These are phyloP conservation scores for Peterozyma toletana DNA, from an alignment of 805 yeast genomes.

Conservation along the genomic window DNA sequence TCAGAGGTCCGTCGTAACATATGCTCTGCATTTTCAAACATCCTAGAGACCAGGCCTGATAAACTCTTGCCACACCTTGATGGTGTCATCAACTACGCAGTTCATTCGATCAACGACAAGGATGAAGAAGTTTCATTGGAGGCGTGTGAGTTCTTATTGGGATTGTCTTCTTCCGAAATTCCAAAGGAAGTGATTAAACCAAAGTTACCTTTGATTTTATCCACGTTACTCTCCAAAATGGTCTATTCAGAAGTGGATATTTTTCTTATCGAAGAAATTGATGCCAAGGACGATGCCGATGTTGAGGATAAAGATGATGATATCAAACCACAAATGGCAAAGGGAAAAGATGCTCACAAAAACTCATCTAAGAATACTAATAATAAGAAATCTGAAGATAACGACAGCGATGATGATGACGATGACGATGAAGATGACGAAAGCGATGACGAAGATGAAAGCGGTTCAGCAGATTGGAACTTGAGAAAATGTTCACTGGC, in stretches of 20 bases:
- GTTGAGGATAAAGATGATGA: constrained; percentile 84
- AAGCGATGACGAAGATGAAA: constrained; percentile 68
- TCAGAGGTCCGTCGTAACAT: constrained; percentile 63
- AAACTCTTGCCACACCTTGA: constrained; percentile 70
- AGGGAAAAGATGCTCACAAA: constrained; percentile 42
- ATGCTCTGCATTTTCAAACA: constrained; percentile 64
- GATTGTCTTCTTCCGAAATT: constrained; percentile 57
- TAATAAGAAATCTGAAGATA: constrained; percentile 13
- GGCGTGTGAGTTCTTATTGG: constrained; percentile 86
- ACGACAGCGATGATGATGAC: constrained; percentile 28
- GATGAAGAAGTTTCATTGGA: constrained; percentile 79
- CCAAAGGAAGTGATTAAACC: constrained; percentile 52
- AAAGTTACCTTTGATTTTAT: constrained; percentile 59
- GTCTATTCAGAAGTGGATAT: constrained; percentile 82
- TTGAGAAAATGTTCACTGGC: constrained; percentile 93
- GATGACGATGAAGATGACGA: constrained; percentile 59
- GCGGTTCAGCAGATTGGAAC: constrained; percentile 75
- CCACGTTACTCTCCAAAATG: constrained; percentile 74
- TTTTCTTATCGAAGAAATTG: constrained; percentile 53
- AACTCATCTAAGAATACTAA: constrained; percentile 14
- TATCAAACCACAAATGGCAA: constrained; percentile 74
- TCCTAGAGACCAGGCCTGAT: constrained; percentile 76
- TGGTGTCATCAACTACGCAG: constrained; percentile 80
- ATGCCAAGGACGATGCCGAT: constrained; percentile 67
- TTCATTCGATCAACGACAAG: constrained; percentile 62